Conservation (phyloP, 352 stramenopile genomes). For the Pseudoperonospora humuli region DNA sequence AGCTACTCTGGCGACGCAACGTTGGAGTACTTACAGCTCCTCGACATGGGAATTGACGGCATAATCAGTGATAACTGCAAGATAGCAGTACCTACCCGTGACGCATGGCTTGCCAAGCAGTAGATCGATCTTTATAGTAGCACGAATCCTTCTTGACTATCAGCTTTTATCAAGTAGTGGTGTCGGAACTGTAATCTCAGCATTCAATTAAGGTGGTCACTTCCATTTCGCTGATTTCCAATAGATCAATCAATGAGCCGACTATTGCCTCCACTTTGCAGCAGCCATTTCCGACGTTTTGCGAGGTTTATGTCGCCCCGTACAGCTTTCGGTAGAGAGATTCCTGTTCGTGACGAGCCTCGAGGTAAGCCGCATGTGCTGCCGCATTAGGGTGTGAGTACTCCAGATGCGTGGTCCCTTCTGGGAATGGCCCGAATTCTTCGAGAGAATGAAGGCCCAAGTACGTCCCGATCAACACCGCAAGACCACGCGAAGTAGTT, state of each 20-base stretch:
- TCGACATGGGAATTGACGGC: conserved; percentile 48
- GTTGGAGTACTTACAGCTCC: conserved; percentile 61
- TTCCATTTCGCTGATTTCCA: not conserved
- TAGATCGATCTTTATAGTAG: conserved; percentile 9
- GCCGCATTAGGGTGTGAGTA: conserved; percentile 33
- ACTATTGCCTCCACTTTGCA: conserved; percentile 1
- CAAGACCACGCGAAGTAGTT: conserved; percentile 80
- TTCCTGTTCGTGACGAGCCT: conserved; percentile 59
- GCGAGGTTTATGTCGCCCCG: conserved; percentile 9
- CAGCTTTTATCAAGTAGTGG: not conserved
- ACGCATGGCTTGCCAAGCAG: conserved; percentile 29
- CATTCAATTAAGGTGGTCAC: conserved; percentile 2
- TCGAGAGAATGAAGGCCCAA: conserved; percentile 48
- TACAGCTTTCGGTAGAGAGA: conserved; percentile 70
- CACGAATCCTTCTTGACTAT: conserved; percentile 1
- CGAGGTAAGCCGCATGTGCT: conserved; percentile 54
- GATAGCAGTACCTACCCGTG: conserved; percentile 33
- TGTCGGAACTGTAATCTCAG: conserved; percentile 1
- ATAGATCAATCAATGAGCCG: conserved; percentile 1
- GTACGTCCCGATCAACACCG: conserved; percentile 59
- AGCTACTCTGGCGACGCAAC: conserved; percentile 59
- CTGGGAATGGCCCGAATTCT: conserved; percentile 24
- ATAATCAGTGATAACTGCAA: conserved; percentile 61
- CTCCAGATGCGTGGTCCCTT: conserved; percentile 18
- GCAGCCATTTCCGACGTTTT: conserved; percentile 7